Conservation (phyloP, 1,284 basidiomycete species). For the Cryptococcus hybrid region DNA sequence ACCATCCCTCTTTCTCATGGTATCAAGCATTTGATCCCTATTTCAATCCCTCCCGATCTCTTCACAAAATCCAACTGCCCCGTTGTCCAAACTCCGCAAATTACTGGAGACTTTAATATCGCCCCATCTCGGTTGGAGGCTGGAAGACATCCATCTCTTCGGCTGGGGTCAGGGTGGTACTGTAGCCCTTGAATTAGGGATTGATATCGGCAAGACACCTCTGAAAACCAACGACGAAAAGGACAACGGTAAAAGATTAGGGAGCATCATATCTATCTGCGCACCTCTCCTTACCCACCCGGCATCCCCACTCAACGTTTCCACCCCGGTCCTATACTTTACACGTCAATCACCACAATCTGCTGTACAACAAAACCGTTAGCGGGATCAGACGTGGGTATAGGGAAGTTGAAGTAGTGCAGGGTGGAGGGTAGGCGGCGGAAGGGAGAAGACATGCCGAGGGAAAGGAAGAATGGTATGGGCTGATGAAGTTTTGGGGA, state of each 20-base stretch:
- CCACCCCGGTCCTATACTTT: conserved; percentile 60
- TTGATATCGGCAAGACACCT: conserved; percentile 38
- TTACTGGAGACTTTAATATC: conserved; percentile 60
- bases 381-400: conserved; percentile 62
- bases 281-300: conserved; percentile 75
- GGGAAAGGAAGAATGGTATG: conserved; percentile 74
- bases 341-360: conserved; percentile 55
- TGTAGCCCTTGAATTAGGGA: conserved; percentile 66
- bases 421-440: conserved; percentile 17
- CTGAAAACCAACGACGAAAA: neutral
- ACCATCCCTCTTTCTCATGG: conserved; percentile 77
- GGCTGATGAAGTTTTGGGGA: conserved; percentile 84
- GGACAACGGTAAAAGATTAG: conserved; percentile 48
- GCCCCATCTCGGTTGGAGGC: conserved; percentile 59
- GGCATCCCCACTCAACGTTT: conserved; percentile 57
- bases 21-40: conserved; percentile 77
- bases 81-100: conserved; percentile 53
- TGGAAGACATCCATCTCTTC: conserved; percentile 72
- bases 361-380: conserved; percentile 29
- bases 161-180: conserved; percentile 88
- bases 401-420: conserved; percentile 53
- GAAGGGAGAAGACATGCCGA: conserved; percentile 64
- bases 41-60: conserved; percentile 66
- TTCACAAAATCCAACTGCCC: conserved; percentile 67
- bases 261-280: conserved; percentile 66